Base-by-base conservation (phyloP, 2,329 filamentous ascomycete genomes). In the Incumbomyces lentus region DNA sequence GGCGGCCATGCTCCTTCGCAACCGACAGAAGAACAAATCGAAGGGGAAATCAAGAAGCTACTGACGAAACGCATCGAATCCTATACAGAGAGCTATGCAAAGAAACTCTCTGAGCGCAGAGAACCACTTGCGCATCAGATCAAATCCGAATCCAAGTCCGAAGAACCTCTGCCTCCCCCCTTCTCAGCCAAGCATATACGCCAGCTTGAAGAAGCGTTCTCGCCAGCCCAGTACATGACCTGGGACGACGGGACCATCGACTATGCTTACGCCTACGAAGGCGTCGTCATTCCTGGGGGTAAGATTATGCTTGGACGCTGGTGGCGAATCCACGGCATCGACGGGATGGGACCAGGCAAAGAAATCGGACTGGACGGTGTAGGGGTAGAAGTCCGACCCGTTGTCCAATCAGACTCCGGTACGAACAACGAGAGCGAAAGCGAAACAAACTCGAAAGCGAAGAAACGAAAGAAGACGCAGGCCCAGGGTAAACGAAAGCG, bases 261-360 rank as follows among this genome's bases (percentile, higher is more conserved):
- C 14, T 64, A 63, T 51, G 58, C 66, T 1, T 69, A 67, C 57
- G 67, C 60, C 3, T 75, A 73, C 47, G 70, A 75, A 55, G 71
- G 68, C 0, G 58, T 67, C 17, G 59, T 75, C 11, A 49, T 72
- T 3, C 72, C 71, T 2, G 69, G 71, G 3, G 65, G 65, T 1
- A 63, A 64, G 19, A 64, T 73, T 33, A 70, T 74, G 57, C 43
- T 74, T 42, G 72, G 72, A 10, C 60, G 68, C 19, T 79, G 73
- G 72, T 73, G 60, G 70, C 62, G 54, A 17, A 43, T 47, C 32
- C 44, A 46, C 13, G 52, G 49, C 10, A 33, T 51, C 26, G 18
- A 42, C 6, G 51, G 52, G 1, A 37, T 41, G 13, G 52, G 48
- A 3, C 41, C 44, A 1, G 52, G 48, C 12, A 16, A 45, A 14